Percentiles rank a stretch among this genome's conserved stretches.
These are phyloP conservation scores for Hericium alpestre DNA, from an alignment of 768 basidiomycete species.

Conservation along the genomic window DNA sequence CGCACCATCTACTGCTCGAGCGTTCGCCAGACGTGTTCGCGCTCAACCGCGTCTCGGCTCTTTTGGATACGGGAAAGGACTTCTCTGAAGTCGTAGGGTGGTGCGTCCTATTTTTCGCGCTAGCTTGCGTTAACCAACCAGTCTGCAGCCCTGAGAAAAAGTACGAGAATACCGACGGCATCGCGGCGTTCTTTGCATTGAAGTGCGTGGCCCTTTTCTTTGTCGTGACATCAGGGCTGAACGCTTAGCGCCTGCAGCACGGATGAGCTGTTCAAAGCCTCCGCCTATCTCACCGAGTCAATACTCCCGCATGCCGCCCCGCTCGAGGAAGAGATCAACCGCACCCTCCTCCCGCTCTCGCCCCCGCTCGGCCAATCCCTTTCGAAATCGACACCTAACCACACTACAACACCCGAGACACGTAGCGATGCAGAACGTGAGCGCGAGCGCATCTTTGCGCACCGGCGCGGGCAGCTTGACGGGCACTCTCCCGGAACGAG, in stretches of 20 bases:
- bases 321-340: background rate
- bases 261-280: slow-evolving; percentile 69
- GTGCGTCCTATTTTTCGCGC: slow-evolving; percentile 22
- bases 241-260: slow-evolving; percentile 29
- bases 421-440: too few species aligned
- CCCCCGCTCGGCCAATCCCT: background rate
- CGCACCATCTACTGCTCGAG: slow-evolving; percentile 68
- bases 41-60: slow-evolving; percentile 57
- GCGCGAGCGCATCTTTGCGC: too few species aligned
- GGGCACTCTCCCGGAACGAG: background rate
- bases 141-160: slow-evolving; percentile 45
- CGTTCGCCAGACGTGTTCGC: slow-evolving; percentile 62
- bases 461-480: too few species aligned
- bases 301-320: slow-evolving; percentile 12
- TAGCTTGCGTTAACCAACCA: background rate
- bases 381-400: too few species aligned
- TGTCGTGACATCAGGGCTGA: background rate
- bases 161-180: slow-evolving; percentile 54
- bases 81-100: slow-evolving; percentile 36
- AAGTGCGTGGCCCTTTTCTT: slow-evolving; percentile 32
- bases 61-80: slow-evolving; percentile 58
- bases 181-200: slow-evolving; percentile 60
- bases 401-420: too few species aligned
- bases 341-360: background rate
- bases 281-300: slow-evolving; percentile 64